phyloP scores from a whole-genome alignment of 345 rosid genomes.

The Eutrema japonicum region DNA sequence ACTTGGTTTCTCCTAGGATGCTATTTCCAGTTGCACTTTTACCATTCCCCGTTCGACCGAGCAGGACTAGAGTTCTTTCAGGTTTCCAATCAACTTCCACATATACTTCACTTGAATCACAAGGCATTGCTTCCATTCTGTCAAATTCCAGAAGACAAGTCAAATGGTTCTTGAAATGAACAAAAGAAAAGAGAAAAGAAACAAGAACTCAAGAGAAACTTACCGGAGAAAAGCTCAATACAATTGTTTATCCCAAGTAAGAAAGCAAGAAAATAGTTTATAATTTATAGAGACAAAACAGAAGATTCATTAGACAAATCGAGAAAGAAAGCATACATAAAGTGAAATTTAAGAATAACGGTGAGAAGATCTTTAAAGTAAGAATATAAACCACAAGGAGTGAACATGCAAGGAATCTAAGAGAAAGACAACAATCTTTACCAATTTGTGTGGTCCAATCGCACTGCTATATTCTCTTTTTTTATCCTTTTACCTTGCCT shows the following conservation, averaged over 20 bases:
- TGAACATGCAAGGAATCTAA: slow-evolving; percentile 31
- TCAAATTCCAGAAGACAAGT: not conserved
- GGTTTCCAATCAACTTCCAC: slow-evolving; percentile 36
- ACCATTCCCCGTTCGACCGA: slow-evolving; percentile 91
- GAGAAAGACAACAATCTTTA: slow-evolving; percentile 34
- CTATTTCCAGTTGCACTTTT: slow-evolving; percentile 94
- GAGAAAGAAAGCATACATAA: slow-evolving; percentile 7
- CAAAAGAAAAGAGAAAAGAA: not conserved
- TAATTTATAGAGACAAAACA: slow-evolving; percentile 27
- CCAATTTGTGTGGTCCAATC: slow-evolving; percentile 7
- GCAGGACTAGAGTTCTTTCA: slow-evolving; percentile 55
- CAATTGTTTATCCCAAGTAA: slow-evolving; percentile 2
- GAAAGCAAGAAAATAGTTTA: not conserved
- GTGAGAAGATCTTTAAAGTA: not conserved
- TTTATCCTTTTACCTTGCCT: not conserved
- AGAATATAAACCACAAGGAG: slow-evolving; percentile 5
- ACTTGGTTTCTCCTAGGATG: slow-evolving; percentile 68
- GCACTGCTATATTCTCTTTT: not conserved
- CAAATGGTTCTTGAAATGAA: slow-evolving; percentile 20
- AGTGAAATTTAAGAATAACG: slow-evolving; percentile 27
- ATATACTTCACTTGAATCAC: not conserved
- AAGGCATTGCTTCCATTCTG: slow-evolving; percentile 3
- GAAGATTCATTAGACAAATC: slow-evolving; percentile 2
- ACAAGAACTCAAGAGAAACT: slow-evolving; percentile 4
- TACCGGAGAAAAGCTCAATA: slow-evolving; percentile 12